Evolutionary conservation across 352 stramenopile species (phyloP).

Genomic region (Pythium catenulatum): DNA sequence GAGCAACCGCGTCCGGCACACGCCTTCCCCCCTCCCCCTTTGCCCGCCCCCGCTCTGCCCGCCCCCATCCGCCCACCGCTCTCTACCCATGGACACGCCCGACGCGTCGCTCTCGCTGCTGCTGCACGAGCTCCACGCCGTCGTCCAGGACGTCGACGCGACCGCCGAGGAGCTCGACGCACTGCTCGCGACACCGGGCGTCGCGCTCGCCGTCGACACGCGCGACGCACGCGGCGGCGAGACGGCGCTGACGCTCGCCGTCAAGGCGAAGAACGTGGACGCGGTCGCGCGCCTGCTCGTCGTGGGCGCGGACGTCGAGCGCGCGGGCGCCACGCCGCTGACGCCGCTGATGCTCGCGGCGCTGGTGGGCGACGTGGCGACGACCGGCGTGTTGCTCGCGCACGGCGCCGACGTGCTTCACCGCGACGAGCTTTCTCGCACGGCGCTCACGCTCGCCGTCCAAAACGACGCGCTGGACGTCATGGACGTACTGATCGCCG

Average conservation of each 20-base stretch:
- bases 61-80: too few species aligned
- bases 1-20: too few species aligned
- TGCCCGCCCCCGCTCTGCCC: too few species aligned
- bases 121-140: background rate
- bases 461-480: constrained; percentile 58
- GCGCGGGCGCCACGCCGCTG: background rate
- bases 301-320: background rate
- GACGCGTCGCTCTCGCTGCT: too few species aligned
- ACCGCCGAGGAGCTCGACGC: background rate
- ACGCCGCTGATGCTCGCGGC: background rate
- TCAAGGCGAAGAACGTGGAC: background rate
- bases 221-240: background rate
- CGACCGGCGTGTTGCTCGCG: background rate
- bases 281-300: background rate
- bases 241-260: background rate
- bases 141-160: background rate
- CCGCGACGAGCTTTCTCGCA: background rate
- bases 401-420: background rate
- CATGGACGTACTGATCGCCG: constrained; percentile 50
- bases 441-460: constrained; percentile 16
- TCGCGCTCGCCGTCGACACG: background rate
- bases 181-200: too few species aligned
- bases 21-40: too few species aligned
- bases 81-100: too few species aligned
- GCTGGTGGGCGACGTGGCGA: background rate